These are phyloP conservation scores for Diaporthe sp. DNA, from an alignment of 2,329 filamentous ascomycete genomes.

Conservation along the genomic window DNA sequence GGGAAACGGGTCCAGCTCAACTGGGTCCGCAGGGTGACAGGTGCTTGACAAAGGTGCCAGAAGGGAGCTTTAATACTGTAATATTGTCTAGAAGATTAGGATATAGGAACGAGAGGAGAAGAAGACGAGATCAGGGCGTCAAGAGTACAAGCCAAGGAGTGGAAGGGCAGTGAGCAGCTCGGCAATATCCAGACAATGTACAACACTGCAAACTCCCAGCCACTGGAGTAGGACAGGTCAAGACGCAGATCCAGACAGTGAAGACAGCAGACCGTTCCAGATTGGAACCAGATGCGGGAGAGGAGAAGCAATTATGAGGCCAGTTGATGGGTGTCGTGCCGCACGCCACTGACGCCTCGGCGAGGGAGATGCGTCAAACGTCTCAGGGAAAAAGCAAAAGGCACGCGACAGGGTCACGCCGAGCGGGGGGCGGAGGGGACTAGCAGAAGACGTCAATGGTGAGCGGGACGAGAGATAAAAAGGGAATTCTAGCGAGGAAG, in stretches of 20 bases:
- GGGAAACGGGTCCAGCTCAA: conserved; percentile 28
- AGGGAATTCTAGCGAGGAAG: neutral
- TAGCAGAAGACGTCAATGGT: neutral
- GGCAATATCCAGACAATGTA: conserved; percentile 10
- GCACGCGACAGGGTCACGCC: conserved; percentile 25
- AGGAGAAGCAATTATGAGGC: conserved; percentile 30
- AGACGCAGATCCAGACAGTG: conserved; percentile 5
- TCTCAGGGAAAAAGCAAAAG: conserved; percentile 22
- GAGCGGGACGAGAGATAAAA: neutral
- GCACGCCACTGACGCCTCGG: conserved; percentile 22
- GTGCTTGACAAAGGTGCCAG: neutral
- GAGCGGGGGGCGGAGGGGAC: neutral
- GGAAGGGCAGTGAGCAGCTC: conserved; percentile 4
- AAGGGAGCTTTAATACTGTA: neutral
- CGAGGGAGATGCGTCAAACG: conserved; percentile 25
- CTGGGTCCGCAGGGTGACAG: conserved; percentile 1
- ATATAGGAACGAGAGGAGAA: neutral
- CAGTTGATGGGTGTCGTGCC: conserved; percentile 29
- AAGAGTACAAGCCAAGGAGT: neutral
- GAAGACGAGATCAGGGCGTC: neutral
- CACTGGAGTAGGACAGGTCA: conserved; percentile 15
- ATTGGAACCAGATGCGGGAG: conserved; percentile 12
- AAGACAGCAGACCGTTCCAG: conserved; percentile 10
- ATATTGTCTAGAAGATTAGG: neutral
- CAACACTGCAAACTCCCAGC: conserved; percentile 1